A percentile compares a stretch with the other conserved stretches of the same genome.
Conservation (phyloP, 139 green algal genomes). For the Pleodorina starrii region DNA sequence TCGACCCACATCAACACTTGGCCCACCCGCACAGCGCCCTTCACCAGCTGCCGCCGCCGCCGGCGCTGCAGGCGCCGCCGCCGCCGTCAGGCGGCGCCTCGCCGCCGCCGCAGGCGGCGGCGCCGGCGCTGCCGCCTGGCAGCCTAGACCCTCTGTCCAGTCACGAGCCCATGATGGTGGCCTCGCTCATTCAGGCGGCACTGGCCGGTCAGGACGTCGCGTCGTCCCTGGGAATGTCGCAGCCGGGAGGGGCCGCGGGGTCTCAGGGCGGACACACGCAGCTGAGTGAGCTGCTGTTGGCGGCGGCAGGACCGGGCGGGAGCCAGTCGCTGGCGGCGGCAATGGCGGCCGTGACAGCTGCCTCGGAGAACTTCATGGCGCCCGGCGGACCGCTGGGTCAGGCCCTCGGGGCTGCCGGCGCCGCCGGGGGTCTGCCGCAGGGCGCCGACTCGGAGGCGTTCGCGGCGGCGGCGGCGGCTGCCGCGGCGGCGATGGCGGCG, state of each 20-base stretch:
- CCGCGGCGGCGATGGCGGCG: neutral
- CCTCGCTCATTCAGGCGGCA: constrained; percentile 13
- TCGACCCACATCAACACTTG: neutral
- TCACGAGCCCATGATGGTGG: constrained; percentile 27
- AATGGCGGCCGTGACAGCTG: neutral
- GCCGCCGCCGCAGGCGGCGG: neutral
- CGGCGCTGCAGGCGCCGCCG: neutral
- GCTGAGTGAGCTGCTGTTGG: constrained; percentile 32
- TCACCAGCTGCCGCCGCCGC: constrained; percentile 3
- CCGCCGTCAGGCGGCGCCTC: neutral
- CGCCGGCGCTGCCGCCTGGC: neutral
- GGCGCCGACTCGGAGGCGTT: neutral
- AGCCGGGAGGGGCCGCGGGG: neutral
- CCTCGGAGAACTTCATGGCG: constrained; percentile 9
- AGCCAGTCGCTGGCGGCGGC: constrained; percentile 31
- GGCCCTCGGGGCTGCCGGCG: neutral
- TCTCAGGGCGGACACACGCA: neutral
- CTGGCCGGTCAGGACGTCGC: constrained; percentile 6
- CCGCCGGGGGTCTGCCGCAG: neutral
- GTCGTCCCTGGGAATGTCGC: neutral
- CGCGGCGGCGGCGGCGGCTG: neutral
- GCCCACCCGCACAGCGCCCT: neutral
- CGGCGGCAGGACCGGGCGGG: neutral
- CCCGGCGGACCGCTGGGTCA: constrained; percentile 1
- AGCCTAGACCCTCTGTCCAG: neutral